A percentile compares a stretch with the other conserved stretches of the same genome.
Evolutionary conservation across 1,139 yeast species (phyloP).

Genomic region (Pneumocystis murina): DNA sequence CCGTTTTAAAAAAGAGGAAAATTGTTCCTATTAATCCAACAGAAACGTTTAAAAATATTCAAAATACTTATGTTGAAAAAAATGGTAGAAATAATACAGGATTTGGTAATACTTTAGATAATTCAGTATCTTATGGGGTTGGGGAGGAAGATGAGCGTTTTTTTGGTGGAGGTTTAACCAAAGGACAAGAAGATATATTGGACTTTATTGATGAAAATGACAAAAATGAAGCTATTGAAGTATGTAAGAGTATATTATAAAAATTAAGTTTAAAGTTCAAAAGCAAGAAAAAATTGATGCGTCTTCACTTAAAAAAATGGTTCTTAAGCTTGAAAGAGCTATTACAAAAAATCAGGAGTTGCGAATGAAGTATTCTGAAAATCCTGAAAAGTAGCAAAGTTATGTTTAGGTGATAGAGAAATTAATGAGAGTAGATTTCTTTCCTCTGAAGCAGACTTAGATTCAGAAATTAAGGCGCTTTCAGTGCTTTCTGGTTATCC

Average conservation of each 20-base stretch:
- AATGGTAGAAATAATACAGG: background rate
- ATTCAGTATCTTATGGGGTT: background rate
- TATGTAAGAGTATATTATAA: background rate
- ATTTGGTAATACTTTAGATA: background rate
- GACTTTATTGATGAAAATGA: constrained; percentile 20
- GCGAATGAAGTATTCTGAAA: constrained; percentile 21
- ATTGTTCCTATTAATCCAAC: background rate
- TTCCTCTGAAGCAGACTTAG: constrained; percentile 18
- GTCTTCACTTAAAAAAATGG: constrained; percentile 18
- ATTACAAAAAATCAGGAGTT: constrained; percentile 21
- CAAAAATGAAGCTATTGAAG: constrained; percentile 8
- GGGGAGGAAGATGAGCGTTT: constrained; percentile 19
- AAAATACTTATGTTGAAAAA: background rate
- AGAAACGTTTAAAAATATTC: background rate
- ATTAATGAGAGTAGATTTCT: constrained; percentile 3
- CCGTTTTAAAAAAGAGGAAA: background rate
- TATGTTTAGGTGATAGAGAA: constrained; percentile 2
- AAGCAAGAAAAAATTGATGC: constrained; percentile 15
- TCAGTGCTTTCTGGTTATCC: constrained; percentile 21
- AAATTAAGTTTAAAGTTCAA: background rate
- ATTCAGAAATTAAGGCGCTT: constrained; percentile 22
- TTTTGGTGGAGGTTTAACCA: constrained; percentile 20
- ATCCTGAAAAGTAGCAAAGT: constrained; percentile 22
- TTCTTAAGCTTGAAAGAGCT: constrained; percentile 19
- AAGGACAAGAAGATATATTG: constrained; percentile 16